Evolutionary conservation across 2,329 filamentous ascomycete genomes (phyloP).

Genomic region (Colletotrichum sp.): DNA sequence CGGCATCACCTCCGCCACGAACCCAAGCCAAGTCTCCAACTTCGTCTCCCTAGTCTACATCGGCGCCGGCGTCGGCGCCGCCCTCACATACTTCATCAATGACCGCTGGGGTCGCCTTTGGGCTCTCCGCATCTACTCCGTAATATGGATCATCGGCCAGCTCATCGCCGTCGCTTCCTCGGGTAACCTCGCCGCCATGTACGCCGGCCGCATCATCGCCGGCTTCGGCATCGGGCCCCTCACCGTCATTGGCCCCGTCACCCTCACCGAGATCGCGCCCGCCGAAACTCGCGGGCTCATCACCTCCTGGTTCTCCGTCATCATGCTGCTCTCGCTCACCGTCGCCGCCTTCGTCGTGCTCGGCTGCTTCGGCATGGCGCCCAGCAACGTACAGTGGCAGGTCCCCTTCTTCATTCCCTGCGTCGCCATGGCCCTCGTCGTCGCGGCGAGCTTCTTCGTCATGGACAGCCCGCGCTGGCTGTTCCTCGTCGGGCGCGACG

Average conservation of each 20-base stretch:
- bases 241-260: background rate
- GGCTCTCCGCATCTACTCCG: slow-evolving; percentile 41
- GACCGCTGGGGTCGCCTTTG: slow-evolving; percentile 42
- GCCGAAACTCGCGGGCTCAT: background rate
- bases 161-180: slow-evolving; percentile 33
- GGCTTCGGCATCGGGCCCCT: slow-evolving; percentile 29
- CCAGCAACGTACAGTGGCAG: background rate
- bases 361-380: background rate
- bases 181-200: slow-evolving; percentile 30
- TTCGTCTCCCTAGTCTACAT: slow-evolving; percentile 42
- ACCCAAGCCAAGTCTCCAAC: slow-evolving; percentile 28
- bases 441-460: slow-evolving; percentile 35
- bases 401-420: slow-evolving; percentile 16
- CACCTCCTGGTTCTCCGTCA: background rate
- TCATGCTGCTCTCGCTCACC: background rate
- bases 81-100: slow-evolving; percentile 44
- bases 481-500: slow-evolving; percentile 26
- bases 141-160: slow-evolving; percentile 37
- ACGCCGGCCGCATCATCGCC: slow-evolving; percentile 39
- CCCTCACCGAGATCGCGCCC: background rate
- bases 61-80: slow-evolving; percentile 20
- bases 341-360: background rate
- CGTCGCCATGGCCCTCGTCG: slow-evolving; percentile 27
- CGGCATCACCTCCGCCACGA: slow-evolving; percentile 27
- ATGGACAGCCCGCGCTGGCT: background rate